Evolutionary conservation across 2,329 filamentous ascomycete species (phyloP).

Genomic region (Dothiorella sarmentorum): DNA sequence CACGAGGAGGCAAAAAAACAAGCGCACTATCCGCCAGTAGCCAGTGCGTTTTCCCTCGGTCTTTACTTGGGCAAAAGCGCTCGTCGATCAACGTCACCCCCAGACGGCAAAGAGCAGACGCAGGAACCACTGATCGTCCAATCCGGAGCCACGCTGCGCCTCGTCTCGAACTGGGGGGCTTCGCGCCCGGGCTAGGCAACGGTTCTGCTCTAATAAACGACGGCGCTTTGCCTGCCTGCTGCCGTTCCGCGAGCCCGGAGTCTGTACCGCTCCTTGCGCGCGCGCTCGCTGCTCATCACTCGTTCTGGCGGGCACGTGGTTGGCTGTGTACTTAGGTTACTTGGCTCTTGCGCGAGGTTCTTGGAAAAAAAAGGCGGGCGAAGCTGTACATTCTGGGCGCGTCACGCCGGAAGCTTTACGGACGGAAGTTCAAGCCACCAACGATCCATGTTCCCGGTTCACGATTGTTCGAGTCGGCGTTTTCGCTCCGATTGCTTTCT

Average conservation of each 20-base stretch:
- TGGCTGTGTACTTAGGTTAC: no score
- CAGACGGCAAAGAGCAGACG: slow-evolving; percentile 12
- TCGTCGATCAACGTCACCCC: slow-evolving; percentile 11
- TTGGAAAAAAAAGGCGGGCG: no score
- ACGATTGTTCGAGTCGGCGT: slow-evolving; percentile 4
- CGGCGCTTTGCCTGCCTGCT: no score
- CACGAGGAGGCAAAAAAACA: neutral
- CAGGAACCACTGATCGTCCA: slow-evolving; percentile 10
- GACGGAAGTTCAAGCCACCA: neutral
- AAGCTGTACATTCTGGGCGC: neutral
- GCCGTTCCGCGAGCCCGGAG: neutral
- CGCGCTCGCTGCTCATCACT: neutral
- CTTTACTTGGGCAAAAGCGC: neutral
- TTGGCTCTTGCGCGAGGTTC: no score
- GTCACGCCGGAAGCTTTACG: neutral
- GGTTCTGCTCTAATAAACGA: neutral
- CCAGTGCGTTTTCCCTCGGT: no score
- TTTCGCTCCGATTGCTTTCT: no score
- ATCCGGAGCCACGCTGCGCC: slow-evolving; percentile 3
- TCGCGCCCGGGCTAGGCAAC: no score
- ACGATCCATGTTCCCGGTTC: neutral
- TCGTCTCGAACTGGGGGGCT: neutral
- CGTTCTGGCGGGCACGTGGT: no score
- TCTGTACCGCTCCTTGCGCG: neutral
- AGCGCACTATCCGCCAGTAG: slow-evolving; percentile 1